Evolutionary conservation across 129 eudicot genomes (phyloP).

Genomic region (Saussurea involucrata): DNA sequence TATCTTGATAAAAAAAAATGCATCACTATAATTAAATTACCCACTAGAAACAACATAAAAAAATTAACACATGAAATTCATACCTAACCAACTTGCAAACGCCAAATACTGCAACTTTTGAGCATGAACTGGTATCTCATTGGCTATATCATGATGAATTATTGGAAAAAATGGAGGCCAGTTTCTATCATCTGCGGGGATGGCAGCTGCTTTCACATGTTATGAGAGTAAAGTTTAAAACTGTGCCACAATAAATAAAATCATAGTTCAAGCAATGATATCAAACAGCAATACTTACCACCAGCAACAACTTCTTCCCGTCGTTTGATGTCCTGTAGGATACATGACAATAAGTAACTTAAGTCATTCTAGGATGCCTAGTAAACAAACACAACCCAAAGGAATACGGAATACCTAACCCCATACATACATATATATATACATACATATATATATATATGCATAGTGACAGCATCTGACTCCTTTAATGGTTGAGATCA

Average conservation of each 20-base stretch:
- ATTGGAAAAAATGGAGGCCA: slow-evolving; percentile 98
- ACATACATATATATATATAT: no score
- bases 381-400: neutral
- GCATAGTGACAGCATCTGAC: neutral
- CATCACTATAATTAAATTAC: neutral
- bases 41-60: neutral
- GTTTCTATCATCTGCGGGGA: slow-evolving; percentile 76
- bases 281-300: slow-evolving; percentile 44
- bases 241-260: neutral
- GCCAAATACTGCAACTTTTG: slow-evolving; percentile 98
- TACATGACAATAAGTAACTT: slow-evolving; percentile 9
- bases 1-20: neutral
- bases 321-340: slow-evolving; percentile 87
- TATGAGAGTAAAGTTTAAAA: slow-evolving; percentile 16
- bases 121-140: slow-evolving; percentile 96
- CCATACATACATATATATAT: no score
- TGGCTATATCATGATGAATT: slow-evolving; percentile 96
- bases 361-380: slow-evolving; percentile 13
- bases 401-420: no score
- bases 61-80: slow-evolving; percentile 13
- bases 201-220: slow-evolving; percentile 51
- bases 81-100: slow-evolving; percentile 99
- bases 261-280: neutral
- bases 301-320: slow-evolving; percentile 87
- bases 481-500: slow-evolving; percentile 3